A percentile compares a stretch with the other conserved stretches of the same genome.
Evolutionary conservation across 108 stramenopile species (phyloP).

Genomic region (Cyclotella baltica): DNA sequence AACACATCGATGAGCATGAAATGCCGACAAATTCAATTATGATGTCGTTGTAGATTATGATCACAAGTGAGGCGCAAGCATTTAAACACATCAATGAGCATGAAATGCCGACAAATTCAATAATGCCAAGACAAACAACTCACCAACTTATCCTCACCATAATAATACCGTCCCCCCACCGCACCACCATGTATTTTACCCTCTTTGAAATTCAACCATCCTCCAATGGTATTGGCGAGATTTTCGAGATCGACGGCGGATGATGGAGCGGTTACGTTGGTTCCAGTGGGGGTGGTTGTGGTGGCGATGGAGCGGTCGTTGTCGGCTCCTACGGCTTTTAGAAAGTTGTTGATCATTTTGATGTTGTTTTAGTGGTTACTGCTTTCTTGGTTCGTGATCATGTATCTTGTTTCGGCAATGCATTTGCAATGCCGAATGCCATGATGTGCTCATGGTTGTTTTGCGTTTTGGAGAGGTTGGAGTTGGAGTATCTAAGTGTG

Average conservation of each 20-base stretch:
- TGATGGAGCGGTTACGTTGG: neutral
- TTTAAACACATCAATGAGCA: neutral
- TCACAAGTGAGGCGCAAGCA: neutral
- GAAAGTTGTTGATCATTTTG: slow-evolving; percentile 36
- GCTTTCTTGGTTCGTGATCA: no score
- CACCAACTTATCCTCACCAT: slow-evolving; percentile 9
- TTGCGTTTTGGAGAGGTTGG: no score
- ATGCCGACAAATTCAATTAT: neutral
- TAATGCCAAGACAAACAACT: neutral
- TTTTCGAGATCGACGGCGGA: slow-evolving; percentile 6
- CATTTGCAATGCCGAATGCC: no score
- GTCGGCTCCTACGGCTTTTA: slow-evolving; percentile 32
- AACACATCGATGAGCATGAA: slow-evolving; percentile 4
- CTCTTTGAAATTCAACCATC: slow-evolving; percentile 34
- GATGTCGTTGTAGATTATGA: neutral
- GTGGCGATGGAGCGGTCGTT: neutral
- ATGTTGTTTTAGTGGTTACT: neutral
- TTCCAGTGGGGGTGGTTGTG: neutral
- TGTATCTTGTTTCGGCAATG: no score
- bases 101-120: neutral
- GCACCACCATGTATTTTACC: neutral
- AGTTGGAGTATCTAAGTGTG: no score
- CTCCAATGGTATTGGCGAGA: slow-evolving; percentile 27
- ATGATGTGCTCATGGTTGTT: no score
- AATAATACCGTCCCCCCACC: slow-evolving; percentile 13